Conservation (phyloP, 257 asterid genomes). For the Petunia secreta region DNA sequence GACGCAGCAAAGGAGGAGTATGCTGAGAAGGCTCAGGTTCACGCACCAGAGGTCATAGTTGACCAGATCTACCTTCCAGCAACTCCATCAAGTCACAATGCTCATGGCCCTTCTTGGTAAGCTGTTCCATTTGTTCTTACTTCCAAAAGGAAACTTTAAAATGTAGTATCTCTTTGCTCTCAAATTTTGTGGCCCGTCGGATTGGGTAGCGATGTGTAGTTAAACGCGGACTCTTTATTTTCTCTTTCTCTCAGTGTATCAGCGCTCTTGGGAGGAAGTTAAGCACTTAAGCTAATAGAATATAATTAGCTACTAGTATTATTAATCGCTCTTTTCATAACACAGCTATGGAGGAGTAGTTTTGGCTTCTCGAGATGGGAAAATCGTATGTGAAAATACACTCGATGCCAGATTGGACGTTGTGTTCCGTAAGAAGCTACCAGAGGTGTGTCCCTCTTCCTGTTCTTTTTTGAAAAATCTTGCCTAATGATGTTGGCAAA, state of each 20-base stretch:
- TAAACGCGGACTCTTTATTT: background rate
- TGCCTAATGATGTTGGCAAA: background rate
- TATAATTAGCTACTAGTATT: background rate
- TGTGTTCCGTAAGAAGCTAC: constrained; percentile 68
- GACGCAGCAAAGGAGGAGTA: constrained; percentile 72
- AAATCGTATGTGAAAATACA: constrained; percentile 76
- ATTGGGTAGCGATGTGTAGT: background rate
- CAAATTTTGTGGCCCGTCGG: background rate
- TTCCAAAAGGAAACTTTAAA: background rate
- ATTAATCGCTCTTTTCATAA: constrained; percentile 23
- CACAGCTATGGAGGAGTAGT: constrained; percentile 81
- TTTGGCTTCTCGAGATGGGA: constrained; percentile 79
- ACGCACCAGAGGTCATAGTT: constrained; percentile 69
- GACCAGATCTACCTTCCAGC: constrained; percentile 77
- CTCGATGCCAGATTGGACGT: constrained; percentile 83
- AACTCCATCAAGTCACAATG: constrained; percentile 65
- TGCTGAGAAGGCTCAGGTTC: constrained; percentile 67
- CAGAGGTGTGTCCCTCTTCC: constrained; percentile 53
- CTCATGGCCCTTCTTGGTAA: constrained; percentile 76
- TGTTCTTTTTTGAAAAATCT: background rate
- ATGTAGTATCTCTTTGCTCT: background rate
- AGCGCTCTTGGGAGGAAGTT: background rate
- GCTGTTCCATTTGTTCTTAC: background rate
- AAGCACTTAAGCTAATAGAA: background rate
- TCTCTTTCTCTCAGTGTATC: constrained; percentile 13